Evolutionary conservation across 2,329 filamentous ascomycete genomes (phyloP), one percentile per base, ranked within the genome.

Genomic region (Paraphoma chrysanthemicola): DNA sequence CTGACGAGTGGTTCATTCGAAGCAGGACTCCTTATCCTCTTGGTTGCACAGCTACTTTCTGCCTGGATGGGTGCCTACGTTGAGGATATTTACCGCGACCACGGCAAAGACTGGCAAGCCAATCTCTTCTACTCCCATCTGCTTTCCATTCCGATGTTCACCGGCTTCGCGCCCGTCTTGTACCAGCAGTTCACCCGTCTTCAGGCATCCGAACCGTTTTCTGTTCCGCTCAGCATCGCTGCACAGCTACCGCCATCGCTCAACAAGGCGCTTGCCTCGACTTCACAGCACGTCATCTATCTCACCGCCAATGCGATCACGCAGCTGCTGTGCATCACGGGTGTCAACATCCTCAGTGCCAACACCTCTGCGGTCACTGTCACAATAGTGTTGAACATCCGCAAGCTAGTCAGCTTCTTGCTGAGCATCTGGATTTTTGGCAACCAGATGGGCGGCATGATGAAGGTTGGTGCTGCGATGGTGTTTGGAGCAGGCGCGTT

Each of bases 41-140:
- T 96, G 44, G 75, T 96, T 38, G 95, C 95, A 1, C 95, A 99
- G 78, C 79, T 96, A 4, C 85, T 98, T 18, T 96, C 93, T 7
- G 93, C 95, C 18, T 90, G 93, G 70, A 97, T 98, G 90, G 95
- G 95, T 4, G 85, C 97, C 30, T 98, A 97, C 75, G 94, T 94
- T 0, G 93, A 99, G 75, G 88, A 93, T 64, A 92, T 93, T 0
- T 99, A 98, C 79, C 85, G 85, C 56, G 85, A 85, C 54, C 93
- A 97, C 76, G 93, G 93, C 6, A 90, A 91, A 30, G 90, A 95
- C 75, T 98, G 95, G 92, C 90, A 90, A 67, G 95, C 98, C 76
- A 97, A 97, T 64, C 84, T 99, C 11, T 98, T 99, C 80, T 99
- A 98, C 80, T 96, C 91, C 18, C 87, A 90, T 64, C 75, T 92